Evolutionary conservation across 495 filamentous ascomycete genomes (phyloP), one percentile per base, ranked within the genome.

Genomic region (Aspergillus olivimuriae): DNA sequence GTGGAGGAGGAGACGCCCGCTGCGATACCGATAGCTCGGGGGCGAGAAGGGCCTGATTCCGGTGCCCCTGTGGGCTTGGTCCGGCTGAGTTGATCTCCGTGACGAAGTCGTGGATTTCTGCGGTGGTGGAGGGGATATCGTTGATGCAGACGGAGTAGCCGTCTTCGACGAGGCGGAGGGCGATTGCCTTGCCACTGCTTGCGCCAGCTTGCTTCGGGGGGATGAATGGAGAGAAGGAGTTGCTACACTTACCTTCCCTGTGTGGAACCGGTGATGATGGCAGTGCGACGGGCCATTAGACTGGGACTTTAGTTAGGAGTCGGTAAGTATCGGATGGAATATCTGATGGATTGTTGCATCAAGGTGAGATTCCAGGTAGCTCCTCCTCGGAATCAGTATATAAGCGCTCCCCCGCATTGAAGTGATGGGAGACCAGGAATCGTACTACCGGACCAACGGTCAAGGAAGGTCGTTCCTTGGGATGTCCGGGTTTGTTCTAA

Each of bases 71-170:
- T 51, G 7, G 56, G 34, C 38, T 4, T 16, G 24, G 18, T 18
- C 4, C n/a, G 15, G 34, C 1, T 15, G 42, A 22, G 28, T 70
- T 55, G 49, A 84, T 74, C 33, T 77, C 65, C 4, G 62, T 51
- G n/a, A 75, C 69, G 9, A 73, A 66, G 6, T 68, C 66, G 30
- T 76, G 64, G 43, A 74, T 73, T 0, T 56, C 65, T 1, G 61
- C 34, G 20, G 63, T 51, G 39, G 75, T 70, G 16, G 64, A 55
- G n/a, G 57, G 41, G 10, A 83, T 58, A 31, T 84, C 78, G 51
- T 80, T 82, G 38, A 82, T 62, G 39, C 76, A 80, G 34, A 84
- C 59, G 46, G 75, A 59, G 55, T 81, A 84, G 39, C 78, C 77
- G 34, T 82, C 77, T 26, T 63, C 53, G 18, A 76, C 76, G 7